Base-by-base conservation (phyloP, 1,139 yeast genomes). In the Sugiyamaella sp. region DNA sequence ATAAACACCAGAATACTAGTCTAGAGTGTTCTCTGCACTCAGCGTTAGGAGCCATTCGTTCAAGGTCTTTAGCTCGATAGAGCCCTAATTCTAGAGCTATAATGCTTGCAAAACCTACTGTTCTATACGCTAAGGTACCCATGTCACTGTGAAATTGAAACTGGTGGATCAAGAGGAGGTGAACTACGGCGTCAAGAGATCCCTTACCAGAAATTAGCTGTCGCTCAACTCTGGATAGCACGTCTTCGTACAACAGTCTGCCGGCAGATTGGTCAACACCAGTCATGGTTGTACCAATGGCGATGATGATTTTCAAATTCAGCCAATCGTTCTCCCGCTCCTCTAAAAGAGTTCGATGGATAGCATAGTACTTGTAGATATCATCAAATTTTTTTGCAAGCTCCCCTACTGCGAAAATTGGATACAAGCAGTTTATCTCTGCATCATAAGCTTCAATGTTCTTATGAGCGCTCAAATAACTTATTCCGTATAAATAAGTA, bases 371-470 rank as follows among this genome's bases (percentile, higher is more conserved):
- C 25, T 39, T 35, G 21, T 46, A 53, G 22, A 61, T 52, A 3
- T 52, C 53, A 25, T 58, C 58, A 41, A 60, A 62, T 37, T 55
- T 62, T 10, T 49, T 32, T 19, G 47, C 52, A 24, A 63, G 44
- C 29, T 60, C 63, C 8, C 62, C 58, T 12, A 57, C 61, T 19
- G 57, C 58, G 53, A 64, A 64, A 24, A 64, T 55, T 1, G 67
- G 67, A 35, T 60, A 64, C 60, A 64, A 55, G 49, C 63, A 56
- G 49, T 63, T 62, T 22, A 64, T 59, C 47, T 64, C 67, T 16
- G 53, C 44, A 41, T 64, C 67, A 49, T 60, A 64, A 5, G 58
- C 57, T 19, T 57, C 57, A 6, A 64, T 49, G 24, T 59, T 39
- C n/a, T 38, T 40, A 17, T 44, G 49, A 4, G 64, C 65, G 9